phyloP scores from a whole-genome alignment of 2,329 filamentous ascomycete species.

The Neopestalotiopsis sp. region DNA sequence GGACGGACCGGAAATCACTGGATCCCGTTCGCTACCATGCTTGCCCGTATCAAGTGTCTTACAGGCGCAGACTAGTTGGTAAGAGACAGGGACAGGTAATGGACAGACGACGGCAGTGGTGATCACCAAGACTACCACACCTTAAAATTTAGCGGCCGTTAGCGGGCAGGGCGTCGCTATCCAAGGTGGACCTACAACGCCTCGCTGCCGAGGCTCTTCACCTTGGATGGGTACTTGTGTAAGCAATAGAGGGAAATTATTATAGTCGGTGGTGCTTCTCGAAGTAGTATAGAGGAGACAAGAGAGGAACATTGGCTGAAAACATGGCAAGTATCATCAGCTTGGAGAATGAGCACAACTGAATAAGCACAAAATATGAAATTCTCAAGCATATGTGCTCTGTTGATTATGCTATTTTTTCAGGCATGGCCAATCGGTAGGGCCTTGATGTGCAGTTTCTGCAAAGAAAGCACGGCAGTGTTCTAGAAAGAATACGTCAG shows the following conservation, averaged over 20 bases:
- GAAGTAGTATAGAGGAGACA: neutral
- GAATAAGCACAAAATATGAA: neutral
- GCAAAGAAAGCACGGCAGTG: neutral
- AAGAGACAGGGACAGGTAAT: neutral
- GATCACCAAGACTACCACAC: neutral
- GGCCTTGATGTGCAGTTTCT: neutral
- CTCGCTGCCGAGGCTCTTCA: neutral
- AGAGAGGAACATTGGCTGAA: neutral
- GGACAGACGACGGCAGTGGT: neutral
- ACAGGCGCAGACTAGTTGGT: neutral
- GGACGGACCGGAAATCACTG: neutral
- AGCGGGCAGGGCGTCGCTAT: neutral
- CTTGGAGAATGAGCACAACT: neutral
- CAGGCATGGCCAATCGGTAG: too few species aligned
- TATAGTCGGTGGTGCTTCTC: neutral
- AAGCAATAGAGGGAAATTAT: neutral
- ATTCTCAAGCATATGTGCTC: too few species aligned
- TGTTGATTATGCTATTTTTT: too few species aligned
- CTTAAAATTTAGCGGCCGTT: constrained; percentile 1
- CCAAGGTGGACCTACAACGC: neutral
- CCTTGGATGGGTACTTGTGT: neutral
- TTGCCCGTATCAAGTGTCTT: neutral
- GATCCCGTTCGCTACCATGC: neutral
- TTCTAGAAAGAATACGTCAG: neutral
- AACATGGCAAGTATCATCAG: neutral